These are phyloP conservation scores for Stipa capillata DNA, from an alignment of 176 grass and related monocot species.

Conservation along the genomic window DNA sequence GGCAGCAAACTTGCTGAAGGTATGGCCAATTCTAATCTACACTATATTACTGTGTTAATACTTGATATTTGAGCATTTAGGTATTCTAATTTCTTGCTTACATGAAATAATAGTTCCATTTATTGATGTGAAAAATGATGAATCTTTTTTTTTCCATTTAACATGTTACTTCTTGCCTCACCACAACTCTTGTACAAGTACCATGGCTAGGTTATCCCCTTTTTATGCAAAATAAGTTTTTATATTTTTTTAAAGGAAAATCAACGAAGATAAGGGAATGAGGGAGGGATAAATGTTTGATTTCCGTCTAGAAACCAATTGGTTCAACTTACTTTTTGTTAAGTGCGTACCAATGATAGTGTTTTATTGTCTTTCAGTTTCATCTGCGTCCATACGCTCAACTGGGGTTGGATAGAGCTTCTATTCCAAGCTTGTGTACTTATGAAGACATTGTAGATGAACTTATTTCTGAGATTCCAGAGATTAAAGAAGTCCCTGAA, in stretches of 20 bases:
- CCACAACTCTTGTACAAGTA: not conserved
- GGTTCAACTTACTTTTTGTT: conserved; percentile 18
- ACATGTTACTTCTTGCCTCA: not conserved
- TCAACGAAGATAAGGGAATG: not conserved
- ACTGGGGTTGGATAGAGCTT: conserved; percentile 76
- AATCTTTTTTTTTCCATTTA: not conserved
- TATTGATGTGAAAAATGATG: not conserved
- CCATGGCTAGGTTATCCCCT: not conserved
- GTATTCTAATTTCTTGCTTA: not conserved
- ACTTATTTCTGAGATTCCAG: conserved; percentile 75
- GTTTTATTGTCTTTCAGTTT: conserved; percentile 54
- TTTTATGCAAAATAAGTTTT: not conserved
- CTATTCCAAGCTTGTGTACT: conserved; percentile 49
- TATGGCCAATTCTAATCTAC: conserved; percentile 17
- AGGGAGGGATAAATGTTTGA: not conserved
- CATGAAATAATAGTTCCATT: not conserved
- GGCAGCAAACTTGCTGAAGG: conserved; percentile 90
- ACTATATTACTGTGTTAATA: not conserved
- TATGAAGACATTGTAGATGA: conserved; percentile 70
- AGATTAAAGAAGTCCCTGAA: conserved; percentile 63
- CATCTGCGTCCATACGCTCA: conserved; percentile 78
- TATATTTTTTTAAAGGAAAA: not conserved
- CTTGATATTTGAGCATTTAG: not conserved
- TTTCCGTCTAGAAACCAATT: conserved; percentile 1
- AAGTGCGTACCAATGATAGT: not conserved